Evolutionary conservation across 1,284 basidiomycete species (phyloP), one percentile per base, ranked within the genome.

Genomic region (Sparassis latifolia): DNA sequence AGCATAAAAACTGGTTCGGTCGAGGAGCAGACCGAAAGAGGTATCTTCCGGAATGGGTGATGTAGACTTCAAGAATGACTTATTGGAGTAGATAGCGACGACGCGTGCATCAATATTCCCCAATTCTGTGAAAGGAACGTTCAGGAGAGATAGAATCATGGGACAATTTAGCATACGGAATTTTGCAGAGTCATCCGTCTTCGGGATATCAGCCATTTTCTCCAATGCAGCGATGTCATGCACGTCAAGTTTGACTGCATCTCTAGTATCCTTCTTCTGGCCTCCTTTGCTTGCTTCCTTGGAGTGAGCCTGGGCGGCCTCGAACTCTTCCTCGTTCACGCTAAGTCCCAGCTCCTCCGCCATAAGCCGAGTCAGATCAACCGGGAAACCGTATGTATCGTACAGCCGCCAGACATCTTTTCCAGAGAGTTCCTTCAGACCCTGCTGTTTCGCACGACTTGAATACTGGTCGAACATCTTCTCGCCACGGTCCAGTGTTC

Each of bases 301-400:
- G 49, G 89, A 92, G 55, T 82, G 80, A 31, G 87, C 82, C 66
- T 95, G 89, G 9, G 97, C 97, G 60, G 83, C 80, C 59, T 94
- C 92, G 60, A 97, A 97, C 60, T 95, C 94, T 42, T 76, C 77
- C 58, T 97, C 85, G 66, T 97, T 93, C 62, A 99, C 82, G 28
- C 76, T 78, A 42, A 99, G 72, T 1, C 86, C 88, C 33, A 92
- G 76, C 68, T 99, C 96, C 67, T 97, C 92, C 29, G 97, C 96
- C 96, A 99, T 99, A 57, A 99, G 78, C 49, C 90, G 84, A 2
- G 97, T 99, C 38, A 99, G 74, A 66, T 99, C 96, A 48, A 94
- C 93, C 0, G 96, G 97, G 76, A 99, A 99, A 41, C 96, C 96
- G 66, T 92, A 99, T 0, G 97, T 99, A 68, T 99, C 97, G 68